Percentiles rank a stretch among this genome's conserved stretches.
Evolutionary conservation across 805 yeast genomes (phyloP).

Genomic region (Yamadazyma takamatsuzukensis): DNA sequence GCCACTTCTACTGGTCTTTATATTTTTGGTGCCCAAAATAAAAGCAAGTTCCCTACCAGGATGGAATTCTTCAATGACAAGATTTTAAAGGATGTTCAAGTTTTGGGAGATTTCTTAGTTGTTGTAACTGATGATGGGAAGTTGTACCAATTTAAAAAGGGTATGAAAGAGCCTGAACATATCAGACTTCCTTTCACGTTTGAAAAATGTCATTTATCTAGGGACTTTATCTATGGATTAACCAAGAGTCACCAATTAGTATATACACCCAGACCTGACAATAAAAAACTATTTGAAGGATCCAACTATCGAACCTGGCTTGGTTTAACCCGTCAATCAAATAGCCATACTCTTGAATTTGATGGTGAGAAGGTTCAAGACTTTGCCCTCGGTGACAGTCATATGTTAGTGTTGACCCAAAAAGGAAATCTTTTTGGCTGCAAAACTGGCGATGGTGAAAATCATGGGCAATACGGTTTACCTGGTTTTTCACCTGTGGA

Average conservation of each 20-base stretch:
- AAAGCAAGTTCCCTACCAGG: slow-evolving; percentile 54
- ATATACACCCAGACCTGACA: slow-evolving; percentile 25
- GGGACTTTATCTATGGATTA: slow-evolving; percentile 45
- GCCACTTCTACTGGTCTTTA: slow-evolving; percentile 30
- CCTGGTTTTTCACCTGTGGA: slow-evolving; percentile 68
- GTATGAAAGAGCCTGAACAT: slow-evolving; percentile 19
- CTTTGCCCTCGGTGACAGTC: slow-evolving; percentile 60
- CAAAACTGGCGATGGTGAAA: slow-evolving; percentile 50
- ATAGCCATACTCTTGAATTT: slow-evolving; percentile 9
- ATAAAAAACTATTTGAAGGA: slow-evolving; percentile 12
- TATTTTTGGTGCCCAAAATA: slow-evolving; percentile 28
- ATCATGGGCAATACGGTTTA: slow-evolving; percentile 80
- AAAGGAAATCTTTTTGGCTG: slow-evolving; percentile 60
- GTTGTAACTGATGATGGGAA: slow-evolving; percentile 71
- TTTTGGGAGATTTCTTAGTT: slow-evolving; percentile 45
- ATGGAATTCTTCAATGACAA: slow-evolving; percentile 61
- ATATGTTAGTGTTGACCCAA: slow-evolving; percentile 60
- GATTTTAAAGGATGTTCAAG: slow-evolving; percentile 51
- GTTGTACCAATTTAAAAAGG: slow-evolving; percentile 57
- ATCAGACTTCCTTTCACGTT: slow-evolving; percentile 27
- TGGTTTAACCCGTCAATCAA: slow-evolving; percentile 12
- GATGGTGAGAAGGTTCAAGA: slow-evolving; percentile 40
- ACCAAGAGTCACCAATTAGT: slow-evolving; percentile 35
- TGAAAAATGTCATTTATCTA: slow-evolving; percentile 41
- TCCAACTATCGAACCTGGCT: slow-evolving; percentile 19